These are phyloP conservation scores for Leucoagaricus sp. DNA, from an alignment of 1,284 basidiomycete species.

Conservation along the genomic window DNA sequence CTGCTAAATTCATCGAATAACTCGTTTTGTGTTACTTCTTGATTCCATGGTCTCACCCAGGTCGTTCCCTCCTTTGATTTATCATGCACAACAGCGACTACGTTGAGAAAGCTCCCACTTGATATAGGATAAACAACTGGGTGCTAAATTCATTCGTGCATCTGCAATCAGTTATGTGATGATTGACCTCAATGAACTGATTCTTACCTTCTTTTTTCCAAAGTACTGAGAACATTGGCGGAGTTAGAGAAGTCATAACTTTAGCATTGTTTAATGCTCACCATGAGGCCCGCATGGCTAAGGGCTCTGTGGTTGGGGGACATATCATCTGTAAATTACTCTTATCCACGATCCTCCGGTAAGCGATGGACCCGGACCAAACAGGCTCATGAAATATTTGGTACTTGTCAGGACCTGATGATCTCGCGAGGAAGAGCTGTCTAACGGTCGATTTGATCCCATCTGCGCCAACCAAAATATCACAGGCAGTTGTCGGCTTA, in stretches of 20 bases:
- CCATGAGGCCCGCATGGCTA: conserved; percentile 35
- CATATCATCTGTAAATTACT: conserved; percentile 33
- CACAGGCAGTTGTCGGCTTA: conserved; percentile 42
- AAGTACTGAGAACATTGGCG: too few species aligned
- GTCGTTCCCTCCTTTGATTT: conserved; percentile 34
- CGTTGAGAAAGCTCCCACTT: conserved; percentile 41
- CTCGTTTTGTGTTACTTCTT: conserved; percentile 31
- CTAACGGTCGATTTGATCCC: conserved; percentile 34
- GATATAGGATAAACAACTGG: conserved; percentile 46
- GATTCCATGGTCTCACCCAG: conserved; percentile 37
- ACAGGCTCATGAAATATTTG: conserved; percentile 24
- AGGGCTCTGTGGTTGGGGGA: conserved; percentile 38
- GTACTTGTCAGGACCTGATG: neutral
- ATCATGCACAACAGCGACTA: conserved; percentile 39
- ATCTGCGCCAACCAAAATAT: conserved; percentile 53
- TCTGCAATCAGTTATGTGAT: too few species aligned
- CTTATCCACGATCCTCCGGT: conserved; percentile 39
- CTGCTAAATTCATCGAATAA: conserved; percentile 31
- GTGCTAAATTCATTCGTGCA: conserved; percentile 38
- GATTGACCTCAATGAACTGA: neutral
- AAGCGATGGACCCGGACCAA: conserved; percentile 42
- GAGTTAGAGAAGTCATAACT: too few species aligned
- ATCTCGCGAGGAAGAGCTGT: conserved; percentile 14
- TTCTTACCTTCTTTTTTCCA: conserved; percentile 39
- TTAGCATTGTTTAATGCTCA: conserved; percentile 15